Conservation (phyloP, 768 basidiomycete species). For the Phlebiopsis flavidoalba region DNA sequence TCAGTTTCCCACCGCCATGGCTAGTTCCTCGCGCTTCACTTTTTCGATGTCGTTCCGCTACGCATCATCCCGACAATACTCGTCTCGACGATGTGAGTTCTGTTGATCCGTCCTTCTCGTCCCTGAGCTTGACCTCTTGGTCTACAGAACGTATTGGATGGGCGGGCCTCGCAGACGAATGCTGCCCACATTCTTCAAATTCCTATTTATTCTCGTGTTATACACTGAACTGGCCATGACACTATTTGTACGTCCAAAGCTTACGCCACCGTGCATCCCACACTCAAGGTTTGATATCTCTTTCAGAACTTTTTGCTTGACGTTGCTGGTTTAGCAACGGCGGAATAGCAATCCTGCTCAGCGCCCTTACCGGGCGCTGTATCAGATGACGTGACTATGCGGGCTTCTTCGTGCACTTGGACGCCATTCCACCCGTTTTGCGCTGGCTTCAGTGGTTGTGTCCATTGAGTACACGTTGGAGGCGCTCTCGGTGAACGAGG, state of each 20-base stretch:
- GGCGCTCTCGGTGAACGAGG: slow-evolving; percentile 89
- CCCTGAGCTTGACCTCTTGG: not conserved
- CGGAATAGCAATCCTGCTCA: slow-evolving; percentile 86
- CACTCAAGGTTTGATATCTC: not conserved
- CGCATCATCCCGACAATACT: slow-evolving; percentile 86
- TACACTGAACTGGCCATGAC: slow-evolving; percentile 86
- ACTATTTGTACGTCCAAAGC: slow-evolving; percentile 58
- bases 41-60: slow-evolving; percentile 88
- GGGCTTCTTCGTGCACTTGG: slow-evolving; percentile 89
- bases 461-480: slow-evolving; percentile 77
- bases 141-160: slow-evolving; percentile 85
- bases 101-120: not conserved
- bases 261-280: not conserved
- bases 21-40: slow-evolving; percentile 77
- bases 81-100: slow-evolving; percentile 72
- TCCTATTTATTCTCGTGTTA: slow-evolving; percentile 81
- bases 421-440: slow-evolving; percentile 81
- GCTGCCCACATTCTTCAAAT: slow-evolving; percentile 92
- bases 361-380: slow-evolving; percentile 68
- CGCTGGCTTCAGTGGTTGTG: slow-evolving; percentile 93
- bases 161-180: slow-evolving; percentile 76
- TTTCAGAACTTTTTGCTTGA: slow-evolving; percentile 87
- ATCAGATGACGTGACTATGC: slow-evolving; percentile 88
- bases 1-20: slow-evolving; percentile 87
- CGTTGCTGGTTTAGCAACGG: slow-evolving; percentile 78